phyloP scores from a whole-genome alignment of 148 eudicot species.

The Rhododendron molle region DNA sequence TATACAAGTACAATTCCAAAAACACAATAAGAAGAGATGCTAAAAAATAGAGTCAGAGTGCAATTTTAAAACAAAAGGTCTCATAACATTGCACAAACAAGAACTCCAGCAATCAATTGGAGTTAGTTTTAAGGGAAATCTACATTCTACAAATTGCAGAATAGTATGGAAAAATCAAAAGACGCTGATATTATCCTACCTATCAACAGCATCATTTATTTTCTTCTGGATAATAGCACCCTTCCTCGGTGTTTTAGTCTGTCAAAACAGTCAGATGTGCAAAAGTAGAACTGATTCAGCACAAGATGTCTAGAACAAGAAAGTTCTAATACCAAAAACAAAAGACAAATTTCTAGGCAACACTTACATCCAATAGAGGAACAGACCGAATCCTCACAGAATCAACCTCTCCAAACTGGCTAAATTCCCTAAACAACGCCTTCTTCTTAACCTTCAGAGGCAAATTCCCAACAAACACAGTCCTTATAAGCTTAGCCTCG shows the following conservation, averaged over 20 bases:
- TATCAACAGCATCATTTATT: slow-evolving; percentile 38
- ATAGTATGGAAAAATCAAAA: not conserved
- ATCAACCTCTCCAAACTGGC: slow-evolving; percentile 76
- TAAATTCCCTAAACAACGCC: slow-evolving; percentile 66
- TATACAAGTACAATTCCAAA: not conserved
- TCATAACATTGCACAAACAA: not conserved
- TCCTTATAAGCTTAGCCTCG: slow-evolving; percentile 82
- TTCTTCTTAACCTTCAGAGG: slow-evolving; percentile 89
- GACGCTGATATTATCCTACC: not conserved
- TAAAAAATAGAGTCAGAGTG: not conserved
- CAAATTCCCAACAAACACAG: slow-evolving; percentile 92
- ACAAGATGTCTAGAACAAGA: not conserved
- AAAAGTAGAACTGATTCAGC: not conserved
- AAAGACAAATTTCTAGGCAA: not conserved
- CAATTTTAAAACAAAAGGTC: not conserved
- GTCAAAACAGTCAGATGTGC: slow-evolving; percentile 1
- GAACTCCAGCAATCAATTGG: not conserved
- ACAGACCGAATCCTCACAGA: slow-evolving; percentile 93
- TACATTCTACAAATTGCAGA: not conserved
- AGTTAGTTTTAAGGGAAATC: not conserved
- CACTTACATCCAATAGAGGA: slow-evolving; percentile 82
- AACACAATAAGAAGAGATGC: not conserved
- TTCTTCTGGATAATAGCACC: slow-evolving; percentile 47
- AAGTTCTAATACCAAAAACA: not conserved
- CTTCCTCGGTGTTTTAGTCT: slow-evolving; percentile 32